These are phyloP conservation scores for Fusarium sp. DNA, from an alignment of 2,329 filamentous ascomycete genomes.

Conservation along the genomic window DNA sequence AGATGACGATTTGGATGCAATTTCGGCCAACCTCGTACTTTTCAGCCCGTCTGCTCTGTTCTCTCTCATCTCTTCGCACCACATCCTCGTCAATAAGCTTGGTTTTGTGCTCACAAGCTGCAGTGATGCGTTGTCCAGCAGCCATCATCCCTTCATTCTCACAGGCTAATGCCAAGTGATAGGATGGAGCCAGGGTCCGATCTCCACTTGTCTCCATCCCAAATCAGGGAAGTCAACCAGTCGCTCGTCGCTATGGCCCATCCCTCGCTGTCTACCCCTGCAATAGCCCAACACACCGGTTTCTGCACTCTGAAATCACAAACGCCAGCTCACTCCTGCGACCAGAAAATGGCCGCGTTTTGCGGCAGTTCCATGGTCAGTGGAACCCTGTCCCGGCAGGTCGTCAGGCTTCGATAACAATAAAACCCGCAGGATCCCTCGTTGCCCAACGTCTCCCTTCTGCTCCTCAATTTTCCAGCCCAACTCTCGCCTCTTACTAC, in stretches of 20 bases:
- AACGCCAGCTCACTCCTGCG: slow-evolving; percentile 61
- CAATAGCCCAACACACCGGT: slow-evolving; percentile 40
- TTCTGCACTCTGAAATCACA: slow-evolving; percentile 47
- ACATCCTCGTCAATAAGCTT: slow-evolving; percentile 33
- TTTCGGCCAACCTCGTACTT: slow-evolving; percentile 41
- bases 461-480: slow-evolving; percentile 47
- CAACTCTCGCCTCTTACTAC: slow-evolving; percentile 54
- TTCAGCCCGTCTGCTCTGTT: slow-evolving; percentile 14
- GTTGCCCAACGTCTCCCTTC: slow-evolving; percentile 52
- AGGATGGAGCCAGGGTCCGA: slow-evolving; percentile 54
- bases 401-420: slow-evolving; percentile 50
- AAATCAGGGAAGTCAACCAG: slow-evolving; percentile 56
- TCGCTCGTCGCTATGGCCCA: slow-evolving; percentile 42
- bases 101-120: slow-evolving; percentile 48
- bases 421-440: slow-evolving; percentile 65
- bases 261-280: slow-evolving; percentile 50
- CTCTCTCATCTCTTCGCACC: slow-evolving; percentile 21
- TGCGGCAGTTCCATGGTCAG: slow-evolving; percentile 43
- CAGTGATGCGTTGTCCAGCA: slow-evolving; percentile 60
- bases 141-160: slow-evolving; percentile 55
- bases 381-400: slow-evolving; percentile 41
- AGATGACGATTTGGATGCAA: slow-evolving; percentile 38
- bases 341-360: slow-evolving; percentile 58
- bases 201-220: slow-evolving; percentile 52
- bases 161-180: slow-evolving; percentile 54